Evolutionary conservation across 2,329 filamentous ascomycete genomes (phyloP).

Genomic region (Colletotrichum spinosum): DNA sequence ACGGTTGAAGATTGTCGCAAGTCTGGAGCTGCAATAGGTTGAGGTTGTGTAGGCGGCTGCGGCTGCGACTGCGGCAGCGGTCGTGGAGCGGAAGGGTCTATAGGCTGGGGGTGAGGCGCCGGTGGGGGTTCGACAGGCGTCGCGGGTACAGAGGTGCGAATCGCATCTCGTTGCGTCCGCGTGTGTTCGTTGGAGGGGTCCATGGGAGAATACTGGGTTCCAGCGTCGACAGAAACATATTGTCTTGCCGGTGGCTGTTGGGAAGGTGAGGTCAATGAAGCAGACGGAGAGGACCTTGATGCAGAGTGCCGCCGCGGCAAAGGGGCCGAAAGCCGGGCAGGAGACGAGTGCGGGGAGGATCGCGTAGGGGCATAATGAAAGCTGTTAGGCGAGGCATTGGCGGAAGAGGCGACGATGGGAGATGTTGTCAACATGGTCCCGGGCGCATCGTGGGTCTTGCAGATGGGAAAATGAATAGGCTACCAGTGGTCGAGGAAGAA

Average conservation of each 20-base stretch:
- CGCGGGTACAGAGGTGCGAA: slow-evolving; percentile 40
- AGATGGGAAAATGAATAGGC: slow-evolving; percentile 8
- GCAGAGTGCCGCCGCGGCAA: slow-evolving; percentile 53
- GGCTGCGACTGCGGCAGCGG: slow-evolving; percentile 33
- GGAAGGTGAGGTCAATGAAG: slow-evolving; percentile 45
- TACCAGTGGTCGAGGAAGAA: slow-evolving; percentile 14
- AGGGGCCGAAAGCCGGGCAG: slow-evolving; percentile 53
- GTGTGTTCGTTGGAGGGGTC: slow-evolving; percentile 45
- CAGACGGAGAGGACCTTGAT: slow-evolving; percentile 48
- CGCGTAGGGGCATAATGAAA: slow-evolving; percentile 62
- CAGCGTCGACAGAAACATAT: slow-evolving; percentile 61
- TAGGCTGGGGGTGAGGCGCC: slow-evolving; percentile 36
- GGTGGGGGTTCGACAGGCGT: slow-evolving; percentile 42
- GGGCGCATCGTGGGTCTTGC: slow-evolving; percentile 55
- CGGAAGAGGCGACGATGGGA: slow-evolving; percentile 61
- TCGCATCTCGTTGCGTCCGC: slow-evolving; percentile 31
- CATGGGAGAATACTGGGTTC: slow-evolving; percentile 62
- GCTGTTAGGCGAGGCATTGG: slow-evolving; percentile 64
- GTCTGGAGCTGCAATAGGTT: slow-evolving; percentile 21
- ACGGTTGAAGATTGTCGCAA: slow-evolving; percentile 28
- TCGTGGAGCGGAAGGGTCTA: slow-evolving; percentile 24
- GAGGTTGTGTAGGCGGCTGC: slow-evolving; percentile 30
- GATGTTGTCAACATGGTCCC: slow-evolving; percentile 71
- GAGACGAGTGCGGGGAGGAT: slow-evolving; percentile 55
- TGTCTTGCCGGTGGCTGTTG: slow-evolving; percentile 46